phyloP scores from a whole-genome alignment of 1,284 basidiomycete species.

The Leccinum fuscescens region DNA sequence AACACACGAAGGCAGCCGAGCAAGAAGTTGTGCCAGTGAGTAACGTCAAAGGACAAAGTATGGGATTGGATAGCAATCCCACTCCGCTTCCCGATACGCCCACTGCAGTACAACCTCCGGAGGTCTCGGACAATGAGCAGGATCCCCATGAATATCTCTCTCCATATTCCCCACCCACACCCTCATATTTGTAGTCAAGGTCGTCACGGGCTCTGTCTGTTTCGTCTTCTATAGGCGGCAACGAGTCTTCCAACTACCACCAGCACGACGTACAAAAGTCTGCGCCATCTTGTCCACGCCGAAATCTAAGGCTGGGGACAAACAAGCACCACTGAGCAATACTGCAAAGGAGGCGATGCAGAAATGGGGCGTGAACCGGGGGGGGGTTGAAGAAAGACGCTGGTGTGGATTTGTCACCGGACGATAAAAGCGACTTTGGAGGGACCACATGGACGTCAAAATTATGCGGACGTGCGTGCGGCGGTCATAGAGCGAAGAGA shows the following conservation, averaged over 20 bases:
- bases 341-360: slow-evolving; percentile 82
- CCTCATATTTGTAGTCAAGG: slow-evolving; percentile 18
- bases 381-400: slow-evolving; percentile 53
- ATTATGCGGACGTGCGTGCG: slow-evolving; percentile 69
- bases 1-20: slow-evolving; percentile 31
- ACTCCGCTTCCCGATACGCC: slow-evolving; percentile 30
- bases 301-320: slow-evolving; percentile 76
- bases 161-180: slow-evolving; percentile 24
- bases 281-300: slow-evolving; percentile 62
- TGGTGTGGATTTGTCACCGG: slow-evolving; percentile 29
- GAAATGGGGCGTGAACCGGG: slow-evolving; percentile 80
- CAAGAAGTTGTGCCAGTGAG: slow-evolving; percentile 8
- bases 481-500: slow-evolving; percentile 63
- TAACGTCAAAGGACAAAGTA: slow-evolving; percentile 11
- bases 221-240: slow-evolving; percentile 32
- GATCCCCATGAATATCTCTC: slow-evolving; percentile 20
- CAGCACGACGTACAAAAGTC: slow-evolving; percentile 30
- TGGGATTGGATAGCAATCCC: slow-evolving; percentile 14
- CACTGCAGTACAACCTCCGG: slow-evolving; percentile 12
- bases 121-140: slow-evolving; percentile 21
- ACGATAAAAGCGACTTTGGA: slow-evolving; percentile 44
- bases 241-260: slow-evolving; percentile 24
- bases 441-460: slow-evolving; percentile 46
- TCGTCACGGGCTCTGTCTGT: slow-evolving; percentile 29
- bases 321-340: slow-evolving; percentile 74